A percentile compares a stretch with the other conserved stretches of the same genome.
Conservation (phyloP, 2,329 filamentous ascomycete species). For the Sphaerulina musiva region DNA sequence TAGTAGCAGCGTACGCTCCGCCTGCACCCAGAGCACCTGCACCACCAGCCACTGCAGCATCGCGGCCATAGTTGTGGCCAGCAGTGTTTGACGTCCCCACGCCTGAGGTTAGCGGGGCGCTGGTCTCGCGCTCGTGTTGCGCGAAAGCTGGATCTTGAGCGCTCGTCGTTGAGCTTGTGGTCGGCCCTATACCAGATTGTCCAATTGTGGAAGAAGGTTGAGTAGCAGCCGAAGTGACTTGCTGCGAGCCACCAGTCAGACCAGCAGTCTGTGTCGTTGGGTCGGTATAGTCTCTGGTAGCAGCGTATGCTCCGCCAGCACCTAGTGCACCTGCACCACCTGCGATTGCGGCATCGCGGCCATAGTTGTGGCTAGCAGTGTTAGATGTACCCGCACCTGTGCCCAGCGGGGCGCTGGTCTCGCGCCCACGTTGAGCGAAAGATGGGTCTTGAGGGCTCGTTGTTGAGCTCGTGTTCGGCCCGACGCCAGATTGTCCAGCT, state of each 20-base stretch:
- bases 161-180: neutral
- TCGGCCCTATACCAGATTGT: neutral
- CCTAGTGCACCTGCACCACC: conserved; percentile 22
- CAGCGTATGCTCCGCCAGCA: conserved; percentile 1
- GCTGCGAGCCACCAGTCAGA: no score
- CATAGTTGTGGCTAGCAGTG: neutral
- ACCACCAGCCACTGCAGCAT: conserved; percentile 26
- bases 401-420: neutral
- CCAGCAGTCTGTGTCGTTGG: no score
- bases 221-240: no score
- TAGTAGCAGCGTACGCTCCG: neutral
- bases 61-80: neutral
- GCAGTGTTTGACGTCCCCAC: neutral
- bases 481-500: neutral
- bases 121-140: no score
- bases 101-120: neutral
- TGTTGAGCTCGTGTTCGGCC: neutral
- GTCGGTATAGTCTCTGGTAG: neutral
- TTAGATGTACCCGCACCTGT: neutral
- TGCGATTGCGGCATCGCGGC: conserved; percentile 21
- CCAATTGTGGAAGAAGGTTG: neutral
- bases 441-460: neutral
- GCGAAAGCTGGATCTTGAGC: neutral
- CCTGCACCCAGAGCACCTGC: conserved; percentile 14
- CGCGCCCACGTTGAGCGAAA: neutral